Conservation (phyloP, 306 rosid species). For the Medicago lupulina region DNA sequence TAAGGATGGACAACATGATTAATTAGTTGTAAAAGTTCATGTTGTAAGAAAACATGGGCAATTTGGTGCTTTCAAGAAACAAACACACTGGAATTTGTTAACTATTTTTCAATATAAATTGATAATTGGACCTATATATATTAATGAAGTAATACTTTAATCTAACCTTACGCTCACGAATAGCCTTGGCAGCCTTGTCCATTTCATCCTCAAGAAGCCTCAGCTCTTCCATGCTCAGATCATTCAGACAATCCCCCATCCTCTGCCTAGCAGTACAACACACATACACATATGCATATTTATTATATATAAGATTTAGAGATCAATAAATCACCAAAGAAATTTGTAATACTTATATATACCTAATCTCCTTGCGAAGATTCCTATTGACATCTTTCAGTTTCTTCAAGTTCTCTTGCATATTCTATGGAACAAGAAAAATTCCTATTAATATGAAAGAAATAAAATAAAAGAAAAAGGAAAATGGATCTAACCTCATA, state of each 20-base stretch:
- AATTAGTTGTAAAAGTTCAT: too few relatives aligned
- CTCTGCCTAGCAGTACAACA: constrained; percentile 59
- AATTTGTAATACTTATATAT: constrained; percentile 24
- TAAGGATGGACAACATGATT: too few relatives aligned
- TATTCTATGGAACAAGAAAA: constrained; percentile 49
- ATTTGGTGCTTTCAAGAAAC: too few relatives aligned
- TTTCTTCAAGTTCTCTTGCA: constrained; percentile 73
- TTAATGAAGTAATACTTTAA: too few relatives aligned
- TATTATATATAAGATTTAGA: background rate
- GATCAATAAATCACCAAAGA: background rate
- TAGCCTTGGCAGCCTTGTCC: constrained; percentile 55
- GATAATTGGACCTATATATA: too few relatives aligned
- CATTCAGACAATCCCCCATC: constrained; percentile 68
- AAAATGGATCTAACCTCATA: constrained; percentile 60
- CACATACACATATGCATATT: background rate
- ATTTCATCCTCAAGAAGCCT: constrained; percentile 66
- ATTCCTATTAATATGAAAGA: background rate
- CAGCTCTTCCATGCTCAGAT: constrained; percentile 65
- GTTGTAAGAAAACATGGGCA: too few relatives aligned
- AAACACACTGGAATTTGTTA: too few relatives aligned
- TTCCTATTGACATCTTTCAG: constrained; percentile 66
- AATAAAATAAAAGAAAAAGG: background rate
- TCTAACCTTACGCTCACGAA: constrained; percentile 75
- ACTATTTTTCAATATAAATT: too few relatives aligned
- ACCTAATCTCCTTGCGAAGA: constrained; percentile 83